Base-by-base conservation (phyloP, 1,284 basidiomycete genomes). In the Cryptococcus jaspeensis region DNA sequence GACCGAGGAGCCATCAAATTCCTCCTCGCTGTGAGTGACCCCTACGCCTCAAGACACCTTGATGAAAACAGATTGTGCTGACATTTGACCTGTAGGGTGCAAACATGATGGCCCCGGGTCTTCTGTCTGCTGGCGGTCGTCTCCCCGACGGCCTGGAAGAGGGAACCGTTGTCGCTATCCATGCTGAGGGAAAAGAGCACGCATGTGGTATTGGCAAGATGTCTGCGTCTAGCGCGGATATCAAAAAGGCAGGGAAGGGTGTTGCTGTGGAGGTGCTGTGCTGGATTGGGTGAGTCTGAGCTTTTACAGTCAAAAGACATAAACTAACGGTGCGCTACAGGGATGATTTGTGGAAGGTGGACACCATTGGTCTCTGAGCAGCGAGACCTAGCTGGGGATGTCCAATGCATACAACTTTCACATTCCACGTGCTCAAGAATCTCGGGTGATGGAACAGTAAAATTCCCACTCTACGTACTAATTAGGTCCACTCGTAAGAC, bases 1-100 rank as follows among this genome's bases (percentile, higher is more conserved):
- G 96, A 99, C 81, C 87, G 94, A 52, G 96, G 96, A 52, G 96
- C 96, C 43, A 99, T 99, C 80, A 91, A 94, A 50, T 99, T 97
- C 79, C 83, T 99, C 23, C 85, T 99, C 44, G 88, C 87, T 8
- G 78, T 76, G 49, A 76, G 81, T 66, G 8, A 2, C 38, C 11
- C 13, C 15, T 36, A 11, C 22, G n/a, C 11, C 8, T 37, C 9
- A 16, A n/a, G n/a, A n/a, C n/a, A n/a, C n/a, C n/a, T n/a, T n/a
- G n/a, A n/a, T n/a, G n/a, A n/a, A 23, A n/a, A 18, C 18, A 18
- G n/a, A 7, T n/a, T 38, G 39, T 38, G 13, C 54, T 32, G 43
- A 37, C 48, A 22, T 41, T 36, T 35, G 1, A 28, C 39, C 20
- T 38, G 8, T 45, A 77, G 75, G 91, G 92, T 35, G 92, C 92